These are phyloP conservation scores for Trapa bicornis DNA, from an alignment of 345 rosid species.

Conservation along the genomic window DNA sequence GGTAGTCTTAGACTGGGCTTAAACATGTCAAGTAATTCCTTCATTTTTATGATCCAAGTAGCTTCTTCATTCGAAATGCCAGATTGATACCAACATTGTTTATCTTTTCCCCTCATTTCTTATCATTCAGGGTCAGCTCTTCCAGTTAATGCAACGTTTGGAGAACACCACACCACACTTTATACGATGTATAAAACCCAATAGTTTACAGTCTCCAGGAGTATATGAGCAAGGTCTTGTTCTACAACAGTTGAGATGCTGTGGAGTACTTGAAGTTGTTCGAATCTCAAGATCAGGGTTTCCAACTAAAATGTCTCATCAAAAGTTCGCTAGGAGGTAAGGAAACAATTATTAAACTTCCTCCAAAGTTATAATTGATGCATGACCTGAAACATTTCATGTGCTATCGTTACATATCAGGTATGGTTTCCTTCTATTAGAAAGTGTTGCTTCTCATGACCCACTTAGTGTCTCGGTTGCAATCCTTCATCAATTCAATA, in stretches of 20 bases:
- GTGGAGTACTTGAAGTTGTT: constrained; percentile 97
- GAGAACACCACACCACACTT: constrained; percentile 95
- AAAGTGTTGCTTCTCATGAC: constrained; percentile 64
- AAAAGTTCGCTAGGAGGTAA: constrained; percentile 91
- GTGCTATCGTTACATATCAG: constrained; percentile 26
- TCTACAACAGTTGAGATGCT: constrained; percentile 90
- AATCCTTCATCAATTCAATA: constrained; percentile 91
- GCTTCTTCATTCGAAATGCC: background rate
- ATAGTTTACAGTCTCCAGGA: constrained; percentile 83
- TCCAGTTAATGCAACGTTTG: constrained; percentile 89
- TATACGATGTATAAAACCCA: constrained; percentile 95
- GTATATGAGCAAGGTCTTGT: constrained; percentile 81
- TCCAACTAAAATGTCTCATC: constrained; percentile 95
- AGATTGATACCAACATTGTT: background rate
- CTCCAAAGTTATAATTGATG: background rate
- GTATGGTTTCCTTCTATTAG: constrained; percentile 93
- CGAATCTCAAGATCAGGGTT: constrained; percentile 94
- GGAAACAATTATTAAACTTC: background rate
- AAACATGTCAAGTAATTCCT: background rate
- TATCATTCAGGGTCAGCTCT: constrained; percentile 63
- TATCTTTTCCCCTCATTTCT: background rate
- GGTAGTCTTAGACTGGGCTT: background rate
- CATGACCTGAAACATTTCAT: background rate
- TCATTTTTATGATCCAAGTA: background rate
- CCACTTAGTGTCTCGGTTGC: constrained; percentile 96